Base-by-base conservation (phyloP, 1,284 basidiomycete genomes). In the Tranzscheliella williamsii region DNA sequence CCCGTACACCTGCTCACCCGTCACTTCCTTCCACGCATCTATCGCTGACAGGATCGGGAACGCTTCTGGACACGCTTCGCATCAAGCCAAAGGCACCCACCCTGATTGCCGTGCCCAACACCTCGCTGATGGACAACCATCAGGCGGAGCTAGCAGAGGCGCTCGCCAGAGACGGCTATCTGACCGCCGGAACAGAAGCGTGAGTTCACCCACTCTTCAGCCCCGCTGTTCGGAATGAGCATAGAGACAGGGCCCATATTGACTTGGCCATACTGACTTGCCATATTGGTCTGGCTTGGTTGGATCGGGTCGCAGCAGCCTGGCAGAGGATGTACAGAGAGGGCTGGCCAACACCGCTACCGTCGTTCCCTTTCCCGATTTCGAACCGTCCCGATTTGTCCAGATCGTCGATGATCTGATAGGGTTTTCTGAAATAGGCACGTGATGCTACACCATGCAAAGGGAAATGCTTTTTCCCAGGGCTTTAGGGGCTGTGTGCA, bases 91-190 rank as follows among this genome's bases (percentile, higher is more conserved):
- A 16, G 4, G 38, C 42, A 24, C 89, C 87, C 68, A 84, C 85
- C 6, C 81, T 97, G 60, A 86, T 98, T 57, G 88, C 90, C 12
- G 86, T 96, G 1, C 91, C 92, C 11, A 98, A 98, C 75, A 81
- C 86, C 24, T 86, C 87, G 2, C 80, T 98, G 36, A 85, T 94
- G 79, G 88, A 96, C 78, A 89, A 96, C 78, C 94, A 98, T 72
- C 94, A 98, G 81, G 82, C 85, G 34, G 91, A 98, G 73, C 82
- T 98, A 5, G 91, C 94, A 0, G 79, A 83, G 32, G 85, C 86
- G 15, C 81, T 97, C 18, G 58, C 35, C 0, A n/a, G 32, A 7
- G 50, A 54, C 15, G 38, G 37, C 5, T 64, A 47, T 22, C 35
- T 64, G 11, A 16, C 50, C 12, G 54, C 39, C 3, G 50, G 47